Percentiles rank a stretch among this genome's conserved stretches.
Conservation (phyloP, 75 land plant species). For the Azolla pinnata region DNA sequence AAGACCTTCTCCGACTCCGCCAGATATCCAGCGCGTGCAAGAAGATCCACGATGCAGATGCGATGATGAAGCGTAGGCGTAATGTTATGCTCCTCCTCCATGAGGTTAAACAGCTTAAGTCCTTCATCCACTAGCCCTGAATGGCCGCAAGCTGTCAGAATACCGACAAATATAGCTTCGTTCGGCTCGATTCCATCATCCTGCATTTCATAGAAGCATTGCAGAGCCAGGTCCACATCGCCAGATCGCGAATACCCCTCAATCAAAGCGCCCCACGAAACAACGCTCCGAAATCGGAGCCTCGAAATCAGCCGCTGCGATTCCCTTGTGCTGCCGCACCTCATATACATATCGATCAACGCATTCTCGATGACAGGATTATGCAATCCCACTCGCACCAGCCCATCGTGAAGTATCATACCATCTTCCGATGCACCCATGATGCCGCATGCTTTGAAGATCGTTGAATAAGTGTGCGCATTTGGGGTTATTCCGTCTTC, state of each 20-base stretch:
- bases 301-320: conserved; percentile 16
- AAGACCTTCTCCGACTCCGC: conserved; percentile 19
- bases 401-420: conserved; percentile 9
- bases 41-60: conserved; percentile 6
- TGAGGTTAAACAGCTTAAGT: conserved; percentile 18
- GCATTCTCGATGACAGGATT: conserved; percentile 34
- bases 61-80: neutral
- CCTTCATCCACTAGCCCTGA: conserved; percentile 20
- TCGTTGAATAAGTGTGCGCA: conserved; percentile 9
- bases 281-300: conserved; percentile 25
- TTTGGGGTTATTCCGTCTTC: conserved; percentile 29
- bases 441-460: conserved; percentile 19
- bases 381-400: conserved; percentile 22
- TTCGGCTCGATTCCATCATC: conserved; percentile 30
- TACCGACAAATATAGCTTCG: conserved; percentile 12
- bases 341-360: no score
- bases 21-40: conserved; percentile 34
- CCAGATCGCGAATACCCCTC: conserved; percentile 25
- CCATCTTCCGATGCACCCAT: conserved; percentile 18
- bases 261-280: conserved; percentile 31
- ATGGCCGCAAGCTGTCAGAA: conserved; percentile 20
- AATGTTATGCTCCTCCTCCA: conserved; percentile 11
- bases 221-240: conserved; percentile 13
- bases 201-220: conserved; percentile 20
- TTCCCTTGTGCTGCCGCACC: conserved; percentile 19